Evolutionary conservation across 2,329 filamentous ascomycete genomes (phyloP).

Genomic region (Hymenoscyphus fraxineus): DNA sequence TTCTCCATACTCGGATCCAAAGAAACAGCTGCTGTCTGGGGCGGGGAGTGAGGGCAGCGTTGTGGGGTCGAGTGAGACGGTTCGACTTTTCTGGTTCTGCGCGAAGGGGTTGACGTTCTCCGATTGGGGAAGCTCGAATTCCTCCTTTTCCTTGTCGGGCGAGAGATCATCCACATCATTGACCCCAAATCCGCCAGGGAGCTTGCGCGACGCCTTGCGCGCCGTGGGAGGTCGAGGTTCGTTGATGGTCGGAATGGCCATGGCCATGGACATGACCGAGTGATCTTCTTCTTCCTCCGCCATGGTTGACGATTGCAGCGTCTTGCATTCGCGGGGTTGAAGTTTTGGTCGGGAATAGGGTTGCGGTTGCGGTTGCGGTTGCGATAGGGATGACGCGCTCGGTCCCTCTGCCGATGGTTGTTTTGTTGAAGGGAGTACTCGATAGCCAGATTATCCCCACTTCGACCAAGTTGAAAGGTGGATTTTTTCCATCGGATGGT

Average conservation of each 20-base stretch:
- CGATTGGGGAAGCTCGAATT: constrained; percentile 27
- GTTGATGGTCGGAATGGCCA: constrained; percentile 13
- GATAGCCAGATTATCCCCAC: neutral
- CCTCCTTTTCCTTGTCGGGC: constrained; percentile 22
- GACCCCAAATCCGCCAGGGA: constrained; percentile 29
- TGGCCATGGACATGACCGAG: constrained; percentile 16
- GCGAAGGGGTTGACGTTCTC: constrained; percentile 18
- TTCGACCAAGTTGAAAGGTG: neutral
- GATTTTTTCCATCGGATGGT: neutral
- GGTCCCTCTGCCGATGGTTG: constrained; percentile 11
- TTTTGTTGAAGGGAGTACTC: neutral
- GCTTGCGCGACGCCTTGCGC: constrained; percentile 27
- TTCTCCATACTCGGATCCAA: constrained; percentile 30
- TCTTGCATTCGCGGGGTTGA: constrained; percentile 27
- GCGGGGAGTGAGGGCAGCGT: constrained; percentile 29
- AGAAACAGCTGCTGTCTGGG: constrained; percentile 29
- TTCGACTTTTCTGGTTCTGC: constrained; percentile 23
- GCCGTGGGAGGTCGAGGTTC: constrained; percentile 29
- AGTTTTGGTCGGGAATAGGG: constrained; percentile 5
- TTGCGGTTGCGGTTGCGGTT: constrained; percentile 1
- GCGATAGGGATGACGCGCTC: constrained; percentile 17
- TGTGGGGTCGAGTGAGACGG: constrained; percentile 25
- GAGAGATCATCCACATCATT: constrained; percentile 31
- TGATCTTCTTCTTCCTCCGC: constrained; percentile 29
- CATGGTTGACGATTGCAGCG: constrained; percentile 27